phyloP scores from a whole-genome alignment of 169 alveolate species.

The Plasmodium malariae region DNA sequence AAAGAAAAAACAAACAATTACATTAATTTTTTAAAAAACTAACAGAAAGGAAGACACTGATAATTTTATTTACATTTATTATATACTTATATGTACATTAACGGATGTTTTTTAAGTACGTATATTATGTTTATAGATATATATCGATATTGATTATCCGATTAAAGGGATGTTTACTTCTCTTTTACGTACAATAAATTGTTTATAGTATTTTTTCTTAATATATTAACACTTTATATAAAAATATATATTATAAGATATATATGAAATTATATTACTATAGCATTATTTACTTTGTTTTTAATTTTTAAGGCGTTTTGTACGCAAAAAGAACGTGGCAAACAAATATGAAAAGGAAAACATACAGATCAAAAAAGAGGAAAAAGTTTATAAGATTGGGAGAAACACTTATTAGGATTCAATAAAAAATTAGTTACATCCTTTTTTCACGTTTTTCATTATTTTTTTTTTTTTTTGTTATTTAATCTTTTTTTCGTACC shows the following conservation, averaged over 20 bases:
- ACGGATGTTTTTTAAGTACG: neutral
- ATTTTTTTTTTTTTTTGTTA: neutral
- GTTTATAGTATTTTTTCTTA: too few relatives aligned
- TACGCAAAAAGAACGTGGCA: constrained; percentile 81
- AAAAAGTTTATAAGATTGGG: constrained; percentile 83
- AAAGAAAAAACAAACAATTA: neutral
- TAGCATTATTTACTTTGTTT: neutral
- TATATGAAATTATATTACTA: too few relatives aligned
- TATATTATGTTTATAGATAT: neutral
- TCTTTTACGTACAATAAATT: too few relatives aligned
- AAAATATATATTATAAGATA: too few relatives aligned
- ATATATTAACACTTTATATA: too few relatives aligned
- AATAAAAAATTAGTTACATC: constrained; percentile 15
- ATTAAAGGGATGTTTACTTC: neutral
- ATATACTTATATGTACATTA: constrained; percentile 6
- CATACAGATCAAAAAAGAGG: constrained; percentile 79
- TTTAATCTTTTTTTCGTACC: neutral
- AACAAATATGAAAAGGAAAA: constrained; percentile 83
- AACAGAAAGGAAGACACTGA: neutral
- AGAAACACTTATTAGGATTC: constrained; percentile 81
- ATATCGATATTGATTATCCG: neutral
- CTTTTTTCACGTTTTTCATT: constrained; percentile 1
- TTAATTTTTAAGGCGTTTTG: constrained; percentile 33
- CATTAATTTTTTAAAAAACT: neutral
- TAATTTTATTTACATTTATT: neutral